Evolutionary conservation across 805 yeast species (phyloP).

Genomic region (Debaryomyces tyrocola): DNA sequence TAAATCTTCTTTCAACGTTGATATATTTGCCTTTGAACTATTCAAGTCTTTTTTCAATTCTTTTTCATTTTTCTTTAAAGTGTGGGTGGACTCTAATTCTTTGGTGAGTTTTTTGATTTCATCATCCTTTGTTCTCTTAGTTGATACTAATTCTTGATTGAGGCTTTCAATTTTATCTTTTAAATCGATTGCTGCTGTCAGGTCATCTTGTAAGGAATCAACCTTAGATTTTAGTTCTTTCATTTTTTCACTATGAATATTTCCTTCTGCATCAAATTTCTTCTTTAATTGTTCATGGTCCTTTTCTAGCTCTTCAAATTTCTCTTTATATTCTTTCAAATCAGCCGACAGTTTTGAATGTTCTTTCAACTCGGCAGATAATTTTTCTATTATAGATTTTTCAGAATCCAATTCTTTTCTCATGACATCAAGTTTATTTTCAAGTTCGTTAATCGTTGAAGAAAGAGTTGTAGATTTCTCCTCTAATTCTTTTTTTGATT

Average conservation of each 20-base stretch:
- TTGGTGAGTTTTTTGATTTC: background rate
- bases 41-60: conserved; percentile 4
- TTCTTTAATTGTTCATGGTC: background rate
- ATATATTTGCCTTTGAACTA: background rate
- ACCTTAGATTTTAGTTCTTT: background rate
- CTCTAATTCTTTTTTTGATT: background rate
- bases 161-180: conserved; percentile 6
- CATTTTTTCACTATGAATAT: background rate
- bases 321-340: background rate
- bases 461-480: background rate
- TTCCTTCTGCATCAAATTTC: background rate
- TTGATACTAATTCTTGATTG: background rate
- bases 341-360: background rate
- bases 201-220: background rate
- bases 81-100: background rate
- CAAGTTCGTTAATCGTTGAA: background rate
- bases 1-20: background rate
- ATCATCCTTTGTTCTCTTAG: background rate
- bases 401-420: conserved; percentile 6
- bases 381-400: background rate
- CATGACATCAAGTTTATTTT: conserved; percentile 4
- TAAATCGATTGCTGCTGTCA: conserved; percentile 10
- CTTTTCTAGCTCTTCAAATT: background rate
- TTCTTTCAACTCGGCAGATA: background rate
- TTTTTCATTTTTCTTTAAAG: background rate